Evolutionary conservation across 2,329 filamentous ascomycete species (phyloP), one percentile per base, ranked within the genome.

Genomic region (Hawksworthiomyces lignivorus): DNA sequence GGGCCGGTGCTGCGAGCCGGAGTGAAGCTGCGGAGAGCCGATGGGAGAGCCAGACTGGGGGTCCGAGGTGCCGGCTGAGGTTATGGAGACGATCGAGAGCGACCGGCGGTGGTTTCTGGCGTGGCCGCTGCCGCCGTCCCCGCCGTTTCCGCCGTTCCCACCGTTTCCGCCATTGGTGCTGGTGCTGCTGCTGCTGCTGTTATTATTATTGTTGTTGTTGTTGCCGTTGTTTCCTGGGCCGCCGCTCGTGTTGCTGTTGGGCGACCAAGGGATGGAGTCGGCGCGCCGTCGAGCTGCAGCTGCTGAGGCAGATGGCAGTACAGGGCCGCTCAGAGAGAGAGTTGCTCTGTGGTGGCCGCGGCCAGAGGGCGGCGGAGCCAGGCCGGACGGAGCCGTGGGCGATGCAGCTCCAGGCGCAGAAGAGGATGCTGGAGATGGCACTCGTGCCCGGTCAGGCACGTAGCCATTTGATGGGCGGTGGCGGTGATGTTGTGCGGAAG

Each of bases 51-150:
- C 36, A 14, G 22, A 30, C 24, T 20, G 39, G 21, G 24, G 34
- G n/a, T 41, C 38, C 17, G 65, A 62, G 22, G 64, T 67, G 28
- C 65, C 63, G 50, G 68, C 54, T 17, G 77, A 77, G 10, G 81
- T 82, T 52, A 90, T 77, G 9, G 86, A 90, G 34, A 90, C 78
- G 49, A 92, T 90, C 15, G 86, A 92, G 22, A 92, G 72, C 4
- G 86, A 90, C 52, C 84, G 73, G 58, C 82, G 80, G 54, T 89
- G 85, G 40, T 19, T 30, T 5, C 28, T 19, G 10, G 8, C 6
- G 17, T 27, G 28, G 8, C 37, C 27, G 27, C 40, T 19, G n/a
- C 10, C 21, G 12, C 30, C 12, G 8, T 10, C 9, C 14, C 20
- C 24, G 30, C 21, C 27, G 30, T 24, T 19, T n/a, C 26, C n/a